Base-by-base conservation (phyloP, 257 asterid genomes). In the Solanum chilense region DNA sequence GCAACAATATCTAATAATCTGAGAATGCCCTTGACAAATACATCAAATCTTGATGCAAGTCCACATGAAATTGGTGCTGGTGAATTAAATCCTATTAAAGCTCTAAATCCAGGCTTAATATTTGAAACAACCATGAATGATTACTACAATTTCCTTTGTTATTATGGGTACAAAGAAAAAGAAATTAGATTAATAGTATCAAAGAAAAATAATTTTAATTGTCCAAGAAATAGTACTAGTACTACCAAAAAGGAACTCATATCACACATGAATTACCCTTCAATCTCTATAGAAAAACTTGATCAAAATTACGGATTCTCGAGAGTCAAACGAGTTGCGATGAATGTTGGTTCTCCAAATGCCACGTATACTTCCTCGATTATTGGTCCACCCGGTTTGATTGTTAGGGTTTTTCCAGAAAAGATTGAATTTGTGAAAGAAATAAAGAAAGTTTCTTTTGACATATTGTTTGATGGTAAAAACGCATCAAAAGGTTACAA, bases 51-150 rank as follows among this genome's bases (percentile, higher is more conserved):
- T 21, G 20, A 85, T 4, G 90, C 94, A 14, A 91, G 87, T 85
- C 95, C 95, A 12, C 98, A 94, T 75, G 91, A 95, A 85, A 89
- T 87, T 2, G 98, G 98, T 18, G 92, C 77, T 2, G 98, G 98
- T 3, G 95, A 95, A 86, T 90, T 95, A 31, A 87, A 75, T 21
- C 98, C 95, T n/a, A 75, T 86, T 15, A 91, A 87, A 88, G 98
- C 98, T 23, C 96, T 93, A 4, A 92, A 94, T 73, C 98, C 97
- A 1, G 97, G 96, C 83, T 56, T 95, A 83, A 93, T 91, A 62
- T 91, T 93, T 75, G 94, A 95, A 88, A 95, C 96, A n/a, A 91
- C 87, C 29, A 90, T 29, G 27, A 37, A 74, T 9, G 98, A 95
- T 66, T 92, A 94, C 88, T 90, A 92, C n/a, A 27, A 87, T 33